Base-by-base conservation (phyloP, 2,329 filamentous ascomycete species). In the Colletotrichum shisoi region DNA sequence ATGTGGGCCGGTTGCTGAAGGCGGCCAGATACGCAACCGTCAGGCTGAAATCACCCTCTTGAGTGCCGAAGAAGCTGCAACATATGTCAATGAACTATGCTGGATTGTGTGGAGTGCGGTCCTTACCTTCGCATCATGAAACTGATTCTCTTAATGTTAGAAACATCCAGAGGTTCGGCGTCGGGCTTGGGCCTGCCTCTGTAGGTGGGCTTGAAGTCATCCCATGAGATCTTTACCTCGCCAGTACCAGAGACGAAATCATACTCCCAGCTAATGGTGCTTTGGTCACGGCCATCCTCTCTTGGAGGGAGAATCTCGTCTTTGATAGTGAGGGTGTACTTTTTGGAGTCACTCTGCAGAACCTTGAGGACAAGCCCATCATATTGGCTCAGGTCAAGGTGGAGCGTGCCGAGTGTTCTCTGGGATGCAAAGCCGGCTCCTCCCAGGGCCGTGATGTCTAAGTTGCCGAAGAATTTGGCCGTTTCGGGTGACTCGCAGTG, bases 351-450 rank as follows among this genome's bases (percentile, higher is more conserved):
- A 19, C 82, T 80, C 52, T 81, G 76, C 7, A 74, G 73, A 15
- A 91, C 74, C 45, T 80, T 74, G 4, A 93, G 71, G 70, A 83
- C 76, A 27, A 93, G 77, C 3, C 90, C 91, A 52, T 87, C 83
- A 71, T 88, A 90, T 12, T 71, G 73, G 1, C 84, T 84, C 8
- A 95, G 78, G 72, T 95, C 85, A 84, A 90, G 91, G 27, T 79
- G 78, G 15, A 82, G 77, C 45, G 84, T 79, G 8, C 87, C 85
- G 45, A 82, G 83, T 4, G 89, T 93, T 53, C 89, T 85, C 75
- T 94, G 92, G 4, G 89, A 92, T 11, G 92, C 92, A 74, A 96
- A 95, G 5, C 92, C 92, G 0, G 92, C 92, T 37, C 91, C 91
- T 31, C 91, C 91, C 0, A 95, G 86, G 0, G 91, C 87, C 60